Evolutionary conservation across 2,329 filamentous ascomycete genomes (phyloP).

Genomic region (Fusarium oligoseptatum): DNA sequence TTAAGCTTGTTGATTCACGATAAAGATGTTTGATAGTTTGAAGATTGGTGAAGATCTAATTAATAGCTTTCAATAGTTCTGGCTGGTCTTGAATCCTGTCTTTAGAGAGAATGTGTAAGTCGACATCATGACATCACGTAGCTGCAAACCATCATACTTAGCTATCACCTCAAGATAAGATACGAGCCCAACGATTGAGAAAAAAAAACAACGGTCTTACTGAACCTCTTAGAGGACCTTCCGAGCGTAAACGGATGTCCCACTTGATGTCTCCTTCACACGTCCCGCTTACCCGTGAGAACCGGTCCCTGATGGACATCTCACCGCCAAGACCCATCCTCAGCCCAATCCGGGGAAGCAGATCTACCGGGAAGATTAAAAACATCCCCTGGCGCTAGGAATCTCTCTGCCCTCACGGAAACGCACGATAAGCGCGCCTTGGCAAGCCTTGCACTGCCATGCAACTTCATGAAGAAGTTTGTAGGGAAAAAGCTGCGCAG

Average conservation of each 20-base stretch:
- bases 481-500: background rate
- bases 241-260: background rate
- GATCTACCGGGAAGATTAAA: background rate
- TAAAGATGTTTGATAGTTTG: background rate
- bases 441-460: background rate
- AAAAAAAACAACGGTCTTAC: background rate
- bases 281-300: background rate
- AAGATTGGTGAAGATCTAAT: background rate
- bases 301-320: background rate
- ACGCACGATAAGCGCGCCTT: background rate
- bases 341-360: slow-evolving; percentile 21
- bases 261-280: background rate
- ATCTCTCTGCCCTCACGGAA: background rate
- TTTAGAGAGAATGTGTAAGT: background rate
- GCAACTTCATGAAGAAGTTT: background rate
- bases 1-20: background rate
- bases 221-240: background rate
- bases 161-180: background rate
- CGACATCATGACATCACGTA: background rate
- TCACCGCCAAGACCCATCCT: slow-evolving; percentile 6
- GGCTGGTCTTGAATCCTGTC: background rate
- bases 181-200: background rate
- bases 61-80: background rate
- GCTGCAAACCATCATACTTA: background rate
- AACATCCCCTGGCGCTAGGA: background rate